Evolutionary conservation across 352 stramenopile genomes (phyloP).

Genomic region (Pythium myriotylum): DNA sequence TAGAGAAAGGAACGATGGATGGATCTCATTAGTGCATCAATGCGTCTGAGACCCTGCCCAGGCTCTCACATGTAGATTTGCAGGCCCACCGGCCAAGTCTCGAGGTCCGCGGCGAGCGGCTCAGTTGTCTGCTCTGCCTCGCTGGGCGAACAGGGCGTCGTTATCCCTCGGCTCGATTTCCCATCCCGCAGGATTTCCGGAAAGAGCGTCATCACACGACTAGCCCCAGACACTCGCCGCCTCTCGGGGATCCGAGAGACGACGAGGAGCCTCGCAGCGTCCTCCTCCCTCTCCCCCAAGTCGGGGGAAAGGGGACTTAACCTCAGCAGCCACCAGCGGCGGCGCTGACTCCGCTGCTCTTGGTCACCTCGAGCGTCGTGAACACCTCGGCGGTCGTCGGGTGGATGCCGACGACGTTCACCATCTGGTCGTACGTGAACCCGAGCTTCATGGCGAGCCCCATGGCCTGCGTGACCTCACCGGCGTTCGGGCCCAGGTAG

Average conservation of each 20-base stretch:
- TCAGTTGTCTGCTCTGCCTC: slow-evolving; percentile 3
- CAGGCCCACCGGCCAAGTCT: no score
- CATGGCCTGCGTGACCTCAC: slow-evolving; percentile 95
- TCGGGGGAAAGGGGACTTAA: slow-evolving; percentile 50
- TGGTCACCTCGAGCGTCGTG: slow-evolving; percentile 93
- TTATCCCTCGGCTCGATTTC: slow-evolving; percentile 73
- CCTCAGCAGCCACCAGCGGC: slow-evolving; percentile 97
- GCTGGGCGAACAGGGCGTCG: slow-evolving; percentile 10
- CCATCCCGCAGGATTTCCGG: slow-evolving; percentile 69
- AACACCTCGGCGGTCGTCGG: slow-evolving; percentile 96
- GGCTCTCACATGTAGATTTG: no score
- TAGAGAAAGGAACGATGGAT: slow-evolving; percentile 15
- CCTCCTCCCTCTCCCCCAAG: slow-evolving; percentile 25
- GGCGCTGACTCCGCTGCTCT: slow-evolving; percentile 92
- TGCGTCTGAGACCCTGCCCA: no score
- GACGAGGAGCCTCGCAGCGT: background rate
- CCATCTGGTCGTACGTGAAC: slow-evolving; percentile 93
- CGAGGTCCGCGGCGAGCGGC: slow-evolving; percentile 1
- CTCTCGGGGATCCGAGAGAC: background rate
- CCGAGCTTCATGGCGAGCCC: slow-evolving; percentile 94
- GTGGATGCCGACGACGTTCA: slow-evolving; percentile 95
- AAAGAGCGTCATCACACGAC: slow-evolving; percentile 81
- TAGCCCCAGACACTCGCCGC: slow-evolving; percentile 25
- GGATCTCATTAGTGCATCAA: slow-evolving; percentile 11
- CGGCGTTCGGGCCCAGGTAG: slow-evolving; percentile 97